phyloP scores from a whole-genome alignment of 2,329 filamentous ascomycete species.

The Nectriaceae sp. region DNA sequence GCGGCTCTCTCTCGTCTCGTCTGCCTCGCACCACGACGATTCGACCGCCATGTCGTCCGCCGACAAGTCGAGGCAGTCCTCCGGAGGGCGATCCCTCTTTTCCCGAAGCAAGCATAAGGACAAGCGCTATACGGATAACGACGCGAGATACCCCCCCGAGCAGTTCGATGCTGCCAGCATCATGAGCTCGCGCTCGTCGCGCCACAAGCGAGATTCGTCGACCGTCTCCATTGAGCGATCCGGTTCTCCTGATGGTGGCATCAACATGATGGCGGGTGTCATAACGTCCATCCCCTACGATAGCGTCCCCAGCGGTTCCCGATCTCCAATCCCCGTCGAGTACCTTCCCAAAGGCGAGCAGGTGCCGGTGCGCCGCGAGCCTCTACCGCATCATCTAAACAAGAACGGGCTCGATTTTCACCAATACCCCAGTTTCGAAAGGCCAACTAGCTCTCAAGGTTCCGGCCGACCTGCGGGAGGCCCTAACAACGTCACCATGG shows the following conservation, averaged over 20 bases:
- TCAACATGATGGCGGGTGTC: conserved; percentile 77
- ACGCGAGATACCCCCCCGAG: conserved; percentile 59
- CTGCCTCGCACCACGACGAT: conserved; percentile 22
- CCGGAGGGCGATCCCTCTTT: conserved; percentile 78
- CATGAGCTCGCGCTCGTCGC: conserved; percentile 68
- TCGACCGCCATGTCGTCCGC: conserved; percentile 57
- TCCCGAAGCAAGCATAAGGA: conserved; percentile 82
- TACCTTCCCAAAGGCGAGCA: conserved; percentile 71
- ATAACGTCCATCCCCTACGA: conserved; percentile 91
- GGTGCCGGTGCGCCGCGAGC: conserved; percentile 65
- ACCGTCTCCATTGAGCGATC: conserved; percentile 71
- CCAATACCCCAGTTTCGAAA: conserved; percentile 79
- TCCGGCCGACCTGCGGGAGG: conserved; percentile 63
- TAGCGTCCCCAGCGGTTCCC: conserved; percentile 62
- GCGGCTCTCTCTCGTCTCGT: too few species aligned
- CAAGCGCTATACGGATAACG: conserved; percentile 62
- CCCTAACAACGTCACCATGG: conserved; percentile 69
- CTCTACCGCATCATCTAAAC: conserved; percentile 80
- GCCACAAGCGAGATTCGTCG: conserved; percentile 74
- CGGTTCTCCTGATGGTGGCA: conserved; percentile 62
- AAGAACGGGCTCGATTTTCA: conserved; percentile 79
- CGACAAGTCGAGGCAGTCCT: conserved; percentile 82
- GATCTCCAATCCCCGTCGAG: conserved; percentile 72
- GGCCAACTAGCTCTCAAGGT: conserved; percentile 48
- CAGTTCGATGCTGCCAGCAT: conserved; percentile 60